A percentile compares a stretch with the other conserved stretches of the same genome.
Evolutionary conservation across 768 basidiomycete species (phyloP).

Genomic region (Polyporus arcularius): DNA sequence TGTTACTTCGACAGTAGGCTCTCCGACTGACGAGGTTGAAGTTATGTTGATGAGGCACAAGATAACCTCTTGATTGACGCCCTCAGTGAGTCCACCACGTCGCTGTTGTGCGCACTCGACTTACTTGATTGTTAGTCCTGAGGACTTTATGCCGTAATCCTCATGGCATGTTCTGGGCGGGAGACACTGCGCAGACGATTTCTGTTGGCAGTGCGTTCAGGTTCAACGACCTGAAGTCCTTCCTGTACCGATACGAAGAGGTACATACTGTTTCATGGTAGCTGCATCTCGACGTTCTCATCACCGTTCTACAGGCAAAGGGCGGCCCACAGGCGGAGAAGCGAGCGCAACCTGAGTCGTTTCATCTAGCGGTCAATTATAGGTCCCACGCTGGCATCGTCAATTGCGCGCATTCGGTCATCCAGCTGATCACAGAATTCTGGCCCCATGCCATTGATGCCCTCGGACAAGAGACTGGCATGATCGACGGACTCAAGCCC

Average conservation of each 20-base stretch:
- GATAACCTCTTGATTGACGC: constrained; percentile 71
- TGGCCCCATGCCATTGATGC: constrained; percentile 69
- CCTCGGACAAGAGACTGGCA: constrained; percentile 55
- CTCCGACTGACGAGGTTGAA: no score
- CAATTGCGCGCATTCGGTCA: constrained; percentile 63
- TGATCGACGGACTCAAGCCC: constrained; percentile 56
- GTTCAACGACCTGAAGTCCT: constrained; percentile 72
- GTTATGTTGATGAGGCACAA: constrained; percentile 73
- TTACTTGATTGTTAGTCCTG: no score
- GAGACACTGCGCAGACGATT: constrained; percentile 80
- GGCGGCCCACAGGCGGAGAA: not conserved
- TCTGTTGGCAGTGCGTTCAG: constrained; percentile 71
- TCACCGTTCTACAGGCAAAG: no score
- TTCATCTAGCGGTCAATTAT: constrained; percentile 66
- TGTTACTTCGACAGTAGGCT: not conserved
- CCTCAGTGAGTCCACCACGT: constrained; percentile 38
- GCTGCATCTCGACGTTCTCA: no score
- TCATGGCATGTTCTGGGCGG: constrained; percentile 75
- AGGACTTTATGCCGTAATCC: constrained; percentile 39
- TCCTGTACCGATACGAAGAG: constrained; percentile 56
- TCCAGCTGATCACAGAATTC: constrained; percentile 61
- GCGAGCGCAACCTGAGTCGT: constrained; percentile 36
- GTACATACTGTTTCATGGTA: not conserved
- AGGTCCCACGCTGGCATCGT: constrained; percentile 76
- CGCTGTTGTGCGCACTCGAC: no score